These are phyloP conservation scores for Panicum virgatum DNA, from an alignment of 202 grass and related monocot genomes.

Conservation along the genomic window DNA sequence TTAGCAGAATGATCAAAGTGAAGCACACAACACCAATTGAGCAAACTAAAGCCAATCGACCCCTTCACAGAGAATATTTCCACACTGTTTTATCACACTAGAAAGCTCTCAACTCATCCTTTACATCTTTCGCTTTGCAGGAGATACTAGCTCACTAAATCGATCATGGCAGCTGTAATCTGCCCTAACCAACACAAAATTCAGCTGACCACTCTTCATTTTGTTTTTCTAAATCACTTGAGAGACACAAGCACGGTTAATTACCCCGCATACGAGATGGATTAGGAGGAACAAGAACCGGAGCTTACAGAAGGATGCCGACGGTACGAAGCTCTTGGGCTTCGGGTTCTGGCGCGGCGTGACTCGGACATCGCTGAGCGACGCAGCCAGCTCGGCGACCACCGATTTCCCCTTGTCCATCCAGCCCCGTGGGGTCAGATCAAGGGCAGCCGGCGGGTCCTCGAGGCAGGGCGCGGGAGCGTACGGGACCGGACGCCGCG, in stretches of 20 bases:
- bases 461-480: background rate
- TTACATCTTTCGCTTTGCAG: background rate
- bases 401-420: constrained; percentile 71
- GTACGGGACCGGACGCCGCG: background rate
- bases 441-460: background rate
- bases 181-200: background rate
- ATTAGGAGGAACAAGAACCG: background rate
- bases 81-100: background rate
- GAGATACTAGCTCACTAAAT: background rate
- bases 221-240: background rate
- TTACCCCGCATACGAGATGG: too few species aligned
- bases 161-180: background rate
- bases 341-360: constrained; percentile 28
- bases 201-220: background rate
- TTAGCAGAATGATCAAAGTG: background rate
- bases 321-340: constrained; percentile 2
- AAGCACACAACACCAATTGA: background rate
- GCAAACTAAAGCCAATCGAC: background rate
- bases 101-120: background rate
- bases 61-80: background rate
- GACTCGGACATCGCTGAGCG: constrained; percentile 58
- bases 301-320: constrained; percentile 51
- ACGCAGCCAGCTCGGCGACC: constrained; percentile 50
- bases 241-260: too few species aligned
- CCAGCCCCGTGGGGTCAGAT: background rate